Base-by-base conservation (phyloP, 768 basidiomycete species). In the Tricholoma bakamatsutake region DNA sequence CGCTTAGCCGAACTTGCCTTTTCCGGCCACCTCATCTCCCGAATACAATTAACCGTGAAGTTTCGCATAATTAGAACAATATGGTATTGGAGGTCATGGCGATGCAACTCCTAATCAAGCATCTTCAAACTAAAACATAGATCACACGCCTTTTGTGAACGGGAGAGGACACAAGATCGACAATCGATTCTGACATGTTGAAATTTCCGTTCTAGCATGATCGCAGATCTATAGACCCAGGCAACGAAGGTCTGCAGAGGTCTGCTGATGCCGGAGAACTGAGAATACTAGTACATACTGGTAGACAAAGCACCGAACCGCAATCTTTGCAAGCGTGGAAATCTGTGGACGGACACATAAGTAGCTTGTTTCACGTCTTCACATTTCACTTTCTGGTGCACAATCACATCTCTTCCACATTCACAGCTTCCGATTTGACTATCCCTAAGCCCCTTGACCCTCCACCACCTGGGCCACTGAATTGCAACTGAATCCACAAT, bases 1-100 rank as follows among this genome's bases (percentile, higher is more conserved):
- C 49, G 52, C 52, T 61, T 60, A 60, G 54, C 50, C 58, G 57
- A 58, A 54, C 50, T 57, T 62, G 56, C 62, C 64, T 42, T 52
- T 54, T 57, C 40, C n/a, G 55, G 62, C 13, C 30, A 13, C 53
- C 57, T 58, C 57, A 58, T 55, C 39, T 53, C 57, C 31, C 51
- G 43, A 61, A 60, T 54, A 63, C 62, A 61, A 65, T 60, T 59
- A 55, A 39, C 28, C 31, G 5, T 21, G 24, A 42, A 18, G 40
- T 4, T 10, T 15, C 27, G 46, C 28, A 47, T 24, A 47, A 47
- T 27, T 30, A 15, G 30, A 43, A 28, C 28, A 45, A 45, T 45
- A 45, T 45, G 4, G 24, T 9, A 11, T 4, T 13, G 12, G 9
- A 6, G 46, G 13, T 42, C 40, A 42, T 7, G 40, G 40, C 31